A percentile compares a stretch with the other conserved stretches of the same genome.
Conservation (phyloP, 768 basidiomycete genomes). For the Panellus pusillus region DNA sequence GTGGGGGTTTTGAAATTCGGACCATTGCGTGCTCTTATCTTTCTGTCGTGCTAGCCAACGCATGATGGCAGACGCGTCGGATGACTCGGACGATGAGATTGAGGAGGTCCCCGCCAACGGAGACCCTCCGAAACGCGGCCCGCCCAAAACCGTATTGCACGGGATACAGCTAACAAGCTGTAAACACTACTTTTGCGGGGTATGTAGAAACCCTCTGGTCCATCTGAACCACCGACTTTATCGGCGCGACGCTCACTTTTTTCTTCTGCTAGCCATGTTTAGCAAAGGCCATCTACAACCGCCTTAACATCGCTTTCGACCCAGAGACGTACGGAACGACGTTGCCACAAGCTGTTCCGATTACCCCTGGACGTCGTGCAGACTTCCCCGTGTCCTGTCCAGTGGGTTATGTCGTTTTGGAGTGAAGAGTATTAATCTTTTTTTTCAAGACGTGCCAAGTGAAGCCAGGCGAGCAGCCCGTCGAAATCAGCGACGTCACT, state of each 20-base stretch:
- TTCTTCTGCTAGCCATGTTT: constrained; percentile 17
- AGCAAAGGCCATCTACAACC: constrained; percentile 20
- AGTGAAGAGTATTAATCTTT: background rate
- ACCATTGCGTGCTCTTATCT: background rate
- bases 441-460: constrained; percentile 11
- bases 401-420: constrained; percentile 1
- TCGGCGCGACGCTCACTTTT: background rate
- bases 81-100: constrained; percentile 20
- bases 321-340: constrained; percentile 19
- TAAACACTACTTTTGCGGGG: constrained; percentile 25
- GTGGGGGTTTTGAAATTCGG: constrained; percentile 6
- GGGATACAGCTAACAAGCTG: constrained; percentile 24
- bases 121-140: background rate
- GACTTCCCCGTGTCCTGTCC: constrained; percentile 25
- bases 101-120: constrained; percentile 2
- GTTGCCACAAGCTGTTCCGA: background rate
- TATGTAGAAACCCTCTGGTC: background rate
- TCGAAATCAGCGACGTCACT: constrained; percentile 21
- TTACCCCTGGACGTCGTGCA: constrained; percentile 8
- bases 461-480: constrained; percentile 18
- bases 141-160: constrained; percentile 7
- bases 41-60: constrained; percentile 9
- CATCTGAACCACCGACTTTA: no score
- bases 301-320: constrained; percentile 23
- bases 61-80: constrained; percentile 18